Evolutionary conservation across 2,329 filamentous ascomycete genomes (phyloP), one percentile per base, ranked within the genome.

Genomic region (Penicillium sp.): DNA sequence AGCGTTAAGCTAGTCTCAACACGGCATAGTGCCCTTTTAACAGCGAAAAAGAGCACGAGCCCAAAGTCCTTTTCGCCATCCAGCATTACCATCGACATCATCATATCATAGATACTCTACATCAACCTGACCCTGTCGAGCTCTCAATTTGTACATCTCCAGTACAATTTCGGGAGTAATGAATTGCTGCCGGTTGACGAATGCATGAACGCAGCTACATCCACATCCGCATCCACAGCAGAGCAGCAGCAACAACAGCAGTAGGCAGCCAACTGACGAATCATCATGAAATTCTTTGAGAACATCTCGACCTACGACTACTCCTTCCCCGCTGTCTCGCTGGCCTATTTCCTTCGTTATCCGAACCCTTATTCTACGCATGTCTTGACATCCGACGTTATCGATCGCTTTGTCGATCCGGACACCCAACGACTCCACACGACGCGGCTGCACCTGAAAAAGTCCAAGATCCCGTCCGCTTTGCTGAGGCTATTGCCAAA

Each of bases 341-440:
- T 87, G 59, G 84, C 84, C 69, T 87, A 86, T 74, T 87, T 86
- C 72, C 80, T 87, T 55, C 84, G 84, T 64, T 87, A 87, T 65
- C 84, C 84, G 1, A 87, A 87, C 64, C 84, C 84, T 26, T 86
- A 86, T 73, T 81, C 81, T 51, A 81, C 78, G 58, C 84, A 87
- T 75, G 84, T 87, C 62, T 75, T 85, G 62, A 84, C 81, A 51
- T 86, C 83, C 64, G 84, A 87, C 74, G 84, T 85, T 68, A 85
- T 87, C 68, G 79, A 82, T 60, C 82, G 84, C 55, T 76, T 79
- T 71, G 83, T 83, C 69, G 84, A 87, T 52, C 79, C 83, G 2
- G 72, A 73, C 24, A 85, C 82, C 2, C 77, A 84, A 60, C 81
- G 81, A 42, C 76, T 87, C 24, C 83, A 83, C 51, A 87, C 84